Base-by-base conservation (phyloP, 805 yeast species). In the Candida fluviatilis region DNA sequence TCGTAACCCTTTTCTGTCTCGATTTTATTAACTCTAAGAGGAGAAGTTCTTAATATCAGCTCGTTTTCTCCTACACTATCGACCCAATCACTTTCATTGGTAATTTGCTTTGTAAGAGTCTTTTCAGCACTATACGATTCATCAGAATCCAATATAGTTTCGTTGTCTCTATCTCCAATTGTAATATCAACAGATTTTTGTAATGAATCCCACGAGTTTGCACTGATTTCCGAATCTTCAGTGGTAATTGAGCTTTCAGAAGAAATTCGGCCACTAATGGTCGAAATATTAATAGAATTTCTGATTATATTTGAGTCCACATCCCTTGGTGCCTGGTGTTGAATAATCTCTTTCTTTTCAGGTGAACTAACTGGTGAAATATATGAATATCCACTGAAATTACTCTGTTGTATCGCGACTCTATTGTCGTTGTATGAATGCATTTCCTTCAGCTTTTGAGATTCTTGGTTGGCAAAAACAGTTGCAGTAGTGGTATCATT, bases 131-230 rank as follows among this genome's bases (percentile, higher is more conserved):
- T 21, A n/a, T 10, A 14, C 4, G 12, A 13, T 21, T 21, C 17
- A 21, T 14, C 19, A 16, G 8, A 14, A 33, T 15, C 25, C 12
- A 13, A n/a, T 33, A 8, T 23, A 5, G 17, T 15, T 6, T 14
- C 27, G 23, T 33, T 6, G 13, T 19, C 24, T 14, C 13, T 15
- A 6, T 18, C 15, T 14, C 19, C 31, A 12, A 27, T 15, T 5
- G 48, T 42, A 15, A 50, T 42, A 18, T 57, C 60, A 25, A 51
- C 39, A 5, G 59, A 55, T 38, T 52, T 49, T 40, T 60, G 65
- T 10, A 60, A 37, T 1, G 65, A 58, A 28, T 54, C 50, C 62
- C 63, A 60, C 3, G 62, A 56, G 10, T 47, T 38, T 18, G 36
- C 28, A 19, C 45, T 45, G 7, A 27, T 7, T 18, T 37, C 33